Conservation (phyloP, 2,329 filamentous ascomycete species). For the Neonectria faginata region DNA sequence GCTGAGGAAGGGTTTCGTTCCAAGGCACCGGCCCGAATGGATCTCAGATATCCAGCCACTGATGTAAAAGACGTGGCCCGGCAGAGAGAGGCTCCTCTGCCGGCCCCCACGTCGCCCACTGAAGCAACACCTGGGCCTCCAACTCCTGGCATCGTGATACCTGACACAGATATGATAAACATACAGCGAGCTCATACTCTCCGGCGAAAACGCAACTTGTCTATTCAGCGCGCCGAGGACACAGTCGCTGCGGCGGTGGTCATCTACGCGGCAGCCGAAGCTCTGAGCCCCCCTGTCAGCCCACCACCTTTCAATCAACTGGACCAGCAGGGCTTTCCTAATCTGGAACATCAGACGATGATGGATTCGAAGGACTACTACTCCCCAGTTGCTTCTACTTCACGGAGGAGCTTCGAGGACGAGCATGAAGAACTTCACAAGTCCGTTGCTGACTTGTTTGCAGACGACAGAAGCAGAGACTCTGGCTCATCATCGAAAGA, state of each 20-base stretch:
- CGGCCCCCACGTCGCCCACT: slow-evolving; percentile 11
- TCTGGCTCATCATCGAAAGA: slow-evolving; percentile 52
- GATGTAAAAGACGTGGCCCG: slow-evolving; percentile 29
- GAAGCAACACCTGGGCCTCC: slow-evolving; percentile 47
- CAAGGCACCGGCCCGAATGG: slow-evolving; percentile 28
- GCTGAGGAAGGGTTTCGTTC: slow-evolving; percentile 6
- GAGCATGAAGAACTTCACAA: slow-evolving; percentile 56
- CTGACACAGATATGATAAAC: slow-evolving; percentile 54
- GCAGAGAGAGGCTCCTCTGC: slow-evolving; percentile 35
- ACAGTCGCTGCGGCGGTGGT: slow-evolving; percentile 66
- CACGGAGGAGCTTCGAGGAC: slow-evolving; percentile 51
- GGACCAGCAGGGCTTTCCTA: slow-evolving; percentile 43
- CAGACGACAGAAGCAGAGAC: slow-evolving; percentile 62
- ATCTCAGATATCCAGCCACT: slow-evolving; percentile 33
- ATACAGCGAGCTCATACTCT: slow-evolving; percentile 58
- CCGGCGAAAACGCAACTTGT: slow-evolving; percentile 58
- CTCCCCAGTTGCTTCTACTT: slow-evolving; percentile 50
- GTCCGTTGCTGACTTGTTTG: slow-evolving; percentile 67
- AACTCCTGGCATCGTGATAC: slow-evolving; percentile 62
- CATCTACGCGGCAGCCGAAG: slow-evolving; percentile 64
- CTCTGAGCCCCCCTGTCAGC: slow-evolving; percentile 57
- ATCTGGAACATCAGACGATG: slow-evolving; percentile 44
- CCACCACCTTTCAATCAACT: slow-evolving; percentile 43
- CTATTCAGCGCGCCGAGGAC: slow-evolving; percentile 63
- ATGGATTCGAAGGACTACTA: slow-evolving; percentile 44